A percentile compares a stretch with the other conserved stretches of the same genome.
Conservation (phyloP, 805 yeast genomes). For the Suhomyces xylopsoci region DNA sequence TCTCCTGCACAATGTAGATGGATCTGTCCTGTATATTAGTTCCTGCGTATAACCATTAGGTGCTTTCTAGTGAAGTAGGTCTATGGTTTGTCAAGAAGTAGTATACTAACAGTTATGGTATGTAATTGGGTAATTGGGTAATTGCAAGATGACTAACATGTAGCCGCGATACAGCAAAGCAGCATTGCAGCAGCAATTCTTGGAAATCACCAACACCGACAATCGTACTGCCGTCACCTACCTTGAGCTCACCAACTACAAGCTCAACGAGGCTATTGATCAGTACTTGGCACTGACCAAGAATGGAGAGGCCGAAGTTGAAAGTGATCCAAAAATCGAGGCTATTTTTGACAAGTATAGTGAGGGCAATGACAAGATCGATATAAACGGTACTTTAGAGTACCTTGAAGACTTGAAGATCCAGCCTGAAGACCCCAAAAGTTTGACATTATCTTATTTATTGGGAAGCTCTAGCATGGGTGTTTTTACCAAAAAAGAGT, state of each 20-base stretch:
- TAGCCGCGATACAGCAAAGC: conserved; percentile 5
- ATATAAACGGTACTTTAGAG: conserved; percentile 71
- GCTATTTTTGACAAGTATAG: conserved; percentile 33
- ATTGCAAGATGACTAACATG: background rate
- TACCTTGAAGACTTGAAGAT: conserved; percentile 66
- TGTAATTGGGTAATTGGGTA: background rate
- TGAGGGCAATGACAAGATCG: conserved; percentile 44
- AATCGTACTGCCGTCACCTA: conserved; percentile 32
- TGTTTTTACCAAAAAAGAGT: conserved; percentile 47
- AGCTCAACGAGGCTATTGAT: conserved; percentile 30
- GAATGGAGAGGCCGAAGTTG: conserved; percentile 1
- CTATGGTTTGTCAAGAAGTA: background rate
- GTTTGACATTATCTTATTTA: conserved; percentile 67
- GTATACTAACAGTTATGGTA: conserved; percentile 1
- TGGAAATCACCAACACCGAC: conserved; percentile 39
- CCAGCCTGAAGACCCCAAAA: conserved; percentile 70
- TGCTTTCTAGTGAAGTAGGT: background rate
- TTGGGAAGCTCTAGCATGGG: conserved; percentile 69
- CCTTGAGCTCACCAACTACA: conserved; percentile 29
- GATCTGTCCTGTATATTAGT: too few relatives aligned
- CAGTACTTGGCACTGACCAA: conserved; percentile 16
- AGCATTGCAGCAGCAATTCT: conserved; percentile 30
- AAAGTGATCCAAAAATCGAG: conserved; percentile 18
- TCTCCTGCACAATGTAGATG: too few relatives aligned
- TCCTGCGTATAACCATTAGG: background rate